Base-by-base conservation (phyloP, 1,139 yeast species). In the Geotrichum restrictum region DNA sequence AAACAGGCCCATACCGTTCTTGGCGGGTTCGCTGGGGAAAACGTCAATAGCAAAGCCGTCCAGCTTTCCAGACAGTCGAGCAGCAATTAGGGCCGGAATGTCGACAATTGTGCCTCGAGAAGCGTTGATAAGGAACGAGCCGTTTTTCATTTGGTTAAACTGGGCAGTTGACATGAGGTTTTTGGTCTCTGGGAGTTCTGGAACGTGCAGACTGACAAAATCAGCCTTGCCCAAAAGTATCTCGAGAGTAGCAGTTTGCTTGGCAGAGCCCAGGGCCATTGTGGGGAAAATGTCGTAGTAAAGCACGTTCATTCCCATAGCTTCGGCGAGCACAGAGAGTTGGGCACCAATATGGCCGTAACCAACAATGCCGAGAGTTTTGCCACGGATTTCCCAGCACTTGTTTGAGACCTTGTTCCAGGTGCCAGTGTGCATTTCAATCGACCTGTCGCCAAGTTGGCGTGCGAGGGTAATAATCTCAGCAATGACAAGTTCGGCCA, bases 351-450 rank as follows among this genome's bases (percentile, higher is more conserved):
- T 94, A 70, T 93, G 99, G 63, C 99, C 99, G 67, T 94, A 93
- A 60, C 99, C 99, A 34, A 93, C 79, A 66, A 93, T 93, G 60
- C 98, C 99, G 63, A 93, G 79, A 51, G 98, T 93, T 74, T 93
- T 93, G 63, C 99, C 98, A 75, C 99, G 86, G 63, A 94, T 91
- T 76, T 93, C 99, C 98, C 98, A 93, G 75, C 99, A 93, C 72
- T 82, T 89, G 63, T 89, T 79, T 65, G 88, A 79, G 61, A 91
- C 98, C 75, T 93, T 93, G 76, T 94, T 93, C 99, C 99, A 93
- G 59, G 95, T 85, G 59, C 98, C 98, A 51, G 95, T 81, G 76
- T 93, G 98, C 78, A 93, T 71, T 76, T 93, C 99, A 61, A 87
- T 85, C 42, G 96, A 88, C 74, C 99, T 84, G 72, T 93, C 98